Percentiles rank a stretch among this genome's conserved stretches.
phyloP scores from a whole-genome alignment of 495 filamentous ascomycete genomes.

The Xylaria venustula region DNA sequence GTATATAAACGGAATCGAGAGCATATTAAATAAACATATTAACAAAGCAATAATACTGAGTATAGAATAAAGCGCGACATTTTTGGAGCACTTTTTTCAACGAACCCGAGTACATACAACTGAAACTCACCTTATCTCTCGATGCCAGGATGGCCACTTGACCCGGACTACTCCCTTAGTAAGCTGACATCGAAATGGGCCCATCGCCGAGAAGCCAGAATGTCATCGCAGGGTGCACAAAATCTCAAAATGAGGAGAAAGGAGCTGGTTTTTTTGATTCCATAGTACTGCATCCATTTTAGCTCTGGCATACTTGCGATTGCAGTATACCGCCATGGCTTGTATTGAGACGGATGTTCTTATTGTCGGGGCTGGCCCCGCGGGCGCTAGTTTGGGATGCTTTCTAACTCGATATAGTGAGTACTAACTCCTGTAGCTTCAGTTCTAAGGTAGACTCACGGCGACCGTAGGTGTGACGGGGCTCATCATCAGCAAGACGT shows the following conservation, averaged over 20 bases:
- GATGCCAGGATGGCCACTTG: no score
- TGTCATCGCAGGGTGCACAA: neutral
- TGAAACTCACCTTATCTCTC: no score
- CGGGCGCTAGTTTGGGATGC: slow-evolving; percentile 52
- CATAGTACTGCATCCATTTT: neutral
- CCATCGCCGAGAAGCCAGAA: neutral
- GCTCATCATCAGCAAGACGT: slow-evolving; percentile 42
- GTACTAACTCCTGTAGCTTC: neutral
- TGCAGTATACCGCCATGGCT: neutral
- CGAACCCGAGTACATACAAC: no score
- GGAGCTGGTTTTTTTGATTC: neutral
- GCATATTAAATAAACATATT: no score
- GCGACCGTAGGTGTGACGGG: slow-evolving; percentile 34
- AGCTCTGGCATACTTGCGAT: neutral
- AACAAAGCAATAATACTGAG: no score
- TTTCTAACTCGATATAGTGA: slow-evolving; percentile 51
- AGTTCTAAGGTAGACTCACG: neutral
- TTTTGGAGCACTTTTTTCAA: no score
- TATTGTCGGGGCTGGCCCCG: slow-evolving; percentile 54
- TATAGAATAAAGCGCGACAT: no score
- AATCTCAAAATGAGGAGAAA: neutral
- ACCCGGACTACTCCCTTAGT: neutral
- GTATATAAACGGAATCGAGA: no score
- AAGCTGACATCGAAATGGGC: slow-evolving; percentile 7
- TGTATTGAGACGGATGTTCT: slow-evolving; percentile 32